A percentile compares a stretch with the other conserved stretches of the same genome.
Evolutionary conservation across 257 asterid species (phyloP).

Genomic region (Jacaranda copaia): DNA sequence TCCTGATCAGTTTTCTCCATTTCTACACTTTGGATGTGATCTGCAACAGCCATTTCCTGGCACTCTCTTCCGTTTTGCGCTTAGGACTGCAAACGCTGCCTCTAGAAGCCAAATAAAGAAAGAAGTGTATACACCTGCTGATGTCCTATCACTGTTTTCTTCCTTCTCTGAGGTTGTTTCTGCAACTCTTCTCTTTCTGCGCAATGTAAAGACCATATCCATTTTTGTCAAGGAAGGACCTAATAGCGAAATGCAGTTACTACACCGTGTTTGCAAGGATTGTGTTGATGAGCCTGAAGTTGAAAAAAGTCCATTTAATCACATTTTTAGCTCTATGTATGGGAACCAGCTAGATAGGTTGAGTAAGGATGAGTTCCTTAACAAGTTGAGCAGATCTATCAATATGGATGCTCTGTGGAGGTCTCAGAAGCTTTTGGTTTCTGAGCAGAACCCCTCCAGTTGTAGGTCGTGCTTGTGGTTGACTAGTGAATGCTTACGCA

Average conservation of each 20-base stretch:
- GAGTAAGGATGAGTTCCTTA: conserved; percentile 71
- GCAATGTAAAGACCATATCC: conserved; percentile 81
- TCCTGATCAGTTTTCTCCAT: conserved; percentile 98
- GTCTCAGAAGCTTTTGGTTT: conserved; percentile 85
- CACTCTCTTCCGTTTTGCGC: conserved; percentile 95
- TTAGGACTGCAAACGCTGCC: conserved; percentile 76
- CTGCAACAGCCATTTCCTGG: conserved; percentile 86
- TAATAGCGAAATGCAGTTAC: conserved; percentile 80
- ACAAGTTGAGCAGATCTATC: conserved; percentile 66
- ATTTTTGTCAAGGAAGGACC: conserved; percentile 85
- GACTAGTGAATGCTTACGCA: conserved; percentile 81
- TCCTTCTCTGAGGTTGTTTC: conserved; percentile 87
- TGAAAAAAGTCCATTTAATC: conserved; percentile 66
- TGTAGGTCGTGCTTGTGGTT: conserved; percentile 76
- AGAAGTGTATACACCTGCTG: conserved; percentile 80
- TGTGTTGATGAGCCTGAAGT: conserved; percentile 63
- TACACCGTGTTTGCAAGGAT: conserved; percentile 79
- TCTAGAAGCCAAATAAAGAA: conserved; percentile 92
- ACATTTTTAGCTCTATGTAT: conserved; percentile 70
- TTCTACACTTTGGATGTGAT: conserved; percentile 93
- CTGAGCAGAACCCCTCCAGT: conserved; percentile 70
- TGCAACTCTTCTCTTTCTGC: conserved; percentile 82
- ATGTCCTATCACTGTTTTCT: conserved; percentile 80
- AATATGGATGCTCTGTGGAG: conserved; percentile 74
- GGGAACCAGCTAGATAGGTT: conserved; percentile 61